Evolutionary conservation across 2,329 filamentous ascomycete species (phyloP).

Genomic region (Sporothrix pseudoabietina): DNA sequence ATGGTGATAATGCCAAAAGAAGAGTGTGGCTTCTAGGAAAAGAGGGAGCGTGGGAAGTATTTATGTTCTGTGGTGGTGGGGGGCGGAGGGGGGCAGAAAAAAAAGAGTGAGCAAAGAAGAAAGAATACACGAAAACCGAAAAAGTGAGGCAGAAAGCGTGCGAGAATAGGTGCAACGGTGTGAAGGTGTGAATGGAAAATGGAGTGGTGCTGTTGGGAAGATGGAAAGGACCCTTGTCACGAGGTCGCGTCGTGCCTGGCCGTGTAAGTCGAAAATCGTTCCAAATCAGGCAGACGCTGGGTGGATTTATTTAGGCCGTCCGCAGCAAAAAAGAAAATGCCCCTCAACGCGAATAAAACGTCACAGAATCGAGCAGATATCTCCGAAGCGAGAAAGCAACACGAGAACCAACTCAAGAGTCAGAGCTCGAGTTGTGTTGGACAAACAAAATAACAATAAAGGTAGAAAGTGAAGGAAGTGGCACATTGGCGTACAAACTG

Average conservation of each 20-base stretch:
- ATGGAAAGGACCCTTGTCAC: slow-evolving; percentile 14
- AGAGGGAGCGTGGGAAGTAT: background rate
- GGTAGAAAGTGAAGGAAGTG: background rate
- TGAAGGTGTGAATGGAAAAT: background rate
- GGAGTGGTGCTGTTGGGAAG: background rate
- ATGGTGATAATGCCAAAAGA: background rate
- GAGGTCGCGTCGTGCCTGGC: slow-evolving; percentile 18
- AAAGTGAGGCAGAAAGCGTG: slow-evolving; percentile 12
- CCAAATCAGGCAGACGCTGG: slow-evolving; percentile 30
- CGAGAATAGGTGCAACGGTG: background rate
- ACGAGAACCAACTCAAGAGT: background rate
- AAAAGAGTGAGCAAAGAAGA: background rate
- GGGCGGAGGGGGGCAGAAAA: background rate
- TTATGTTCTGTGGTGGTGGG: background rate
- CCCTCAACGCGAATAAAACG: background rate
- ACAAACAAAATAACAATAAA: background rate
- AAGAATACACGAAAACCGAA: background rate
- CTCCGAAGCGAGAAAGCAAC: slow-evolving; percentile 1
- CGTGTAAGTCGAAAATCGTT: slow-evolving; percentile 25
- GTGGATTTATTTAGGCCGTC: background rate
- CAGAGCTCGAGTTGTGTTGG: background rate
- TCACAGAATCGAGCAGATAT: background rate
- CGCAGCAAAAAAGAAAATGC: background rate
- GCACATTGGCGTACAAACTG: background rate
- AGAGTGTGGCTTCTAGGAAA: slow-evolving; percentile 3